A percentile compares a stretch with the other conserved stretches of the same genome.
These are phyloP conservation scores for Limtongia smithiae DNA, from an alignment of 805 yeast species.

Conservation along the genomic window DNA sequence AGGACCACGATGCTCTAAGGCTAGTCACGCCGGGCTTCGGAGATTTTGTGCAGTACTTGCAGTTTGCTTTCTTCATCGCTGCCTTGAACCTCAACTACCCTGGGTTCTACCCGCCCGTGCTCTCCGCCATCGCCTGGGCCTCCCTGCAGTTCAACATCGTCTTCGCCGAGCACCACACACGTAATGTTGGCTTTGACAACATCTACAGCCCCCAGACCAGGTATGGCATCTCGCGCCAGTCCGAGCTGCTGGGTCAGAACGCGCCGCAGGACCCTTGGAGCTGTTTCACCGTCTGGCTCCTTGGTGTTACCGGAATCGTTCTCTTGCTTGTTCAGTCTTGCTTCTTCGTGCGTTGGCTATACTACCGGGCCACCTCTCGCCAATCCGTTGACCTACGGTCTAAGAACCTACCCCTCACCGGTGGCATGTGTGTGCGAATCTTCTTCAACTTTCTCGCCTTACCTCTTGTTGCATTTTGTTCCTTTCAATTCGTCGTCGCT, in stretches of 20 bases:
- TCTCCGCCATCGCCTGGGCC: conserved; percentile 53
- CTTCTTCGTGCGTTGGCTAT: conserved; percentile 20
- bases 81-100: conserved; percentile 55
- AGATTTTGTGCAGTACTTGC: conserved; percentile 52
- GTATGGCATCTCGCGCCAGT: conserved; percentile 12
- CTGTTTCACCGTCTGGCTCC: conserved; percentile 36
- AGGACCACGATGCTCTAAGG: conserved; percentile 52
- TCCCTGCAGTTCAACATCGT: conserved; percentile 43
- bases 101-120: conserved; percentile 56
- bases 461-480: conserved; percentile 34
- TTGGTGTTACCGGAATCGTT: conserved; percentile 30
- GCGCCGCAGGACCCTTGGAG: conserved; percentile 37
- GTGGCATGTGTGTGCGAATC: conserved; percentile 34
- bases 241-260: conserved; percentile 27
- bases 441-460: conserved; percentile 31
- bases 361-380: conserved; percentile 13
- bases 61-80: conserved; percentile 56
- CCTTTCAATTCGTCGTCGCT: conserved; percentile 34
- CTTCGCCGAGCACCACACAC: conserved; percentile 15
- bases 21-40: conserved; percentile 50
- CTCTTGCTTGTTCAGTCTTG: conserved; percentile 19
- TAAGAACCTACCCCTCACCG: conserved; percentile 30
- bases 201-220: conserved; percentile 24
- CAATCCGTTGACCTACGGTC: conserved; percentile 30
- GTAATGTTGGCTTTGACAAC: conserved; percentile 11